These are phyloP conservation scores for Lactarius akahatsu DNA, from an alignment of 768 basidiomycete genomes.

Conservation along the genomic window DNA sequence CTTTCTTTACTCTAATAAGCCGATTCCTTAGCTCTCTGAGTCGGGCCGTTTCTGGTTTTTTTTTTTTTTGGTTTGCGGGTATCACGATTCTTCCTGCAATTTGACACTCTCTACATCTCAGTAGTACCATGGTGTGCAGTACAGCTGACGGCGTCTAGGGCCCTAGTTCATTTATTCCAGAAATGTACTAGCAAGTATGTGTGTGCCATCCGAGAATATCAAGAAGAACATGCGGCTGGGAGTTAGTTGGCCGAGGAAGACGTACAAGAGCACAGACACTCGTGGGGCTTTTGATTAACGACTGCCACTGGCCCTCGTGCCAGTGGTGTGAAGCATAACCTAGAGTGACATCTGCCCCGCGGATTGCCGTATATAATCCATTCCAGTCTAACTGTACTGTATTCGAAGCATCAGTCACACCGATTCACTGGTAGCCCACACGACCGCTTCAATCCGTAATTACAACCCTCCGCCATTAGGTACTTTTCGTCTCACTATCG, in stretches of 20 bases:
- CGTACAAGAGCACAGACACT: no score
- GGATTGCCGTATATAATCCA: not conserved
- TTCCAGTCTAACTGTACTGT: not conserved
- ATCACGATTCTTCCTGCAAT: no score
- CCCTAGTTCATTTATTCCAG: not conserved
- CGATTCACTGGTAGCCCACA: not conserved
- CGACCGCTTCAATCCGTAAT: not conserved
- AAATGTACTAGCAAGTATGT: not conserved
- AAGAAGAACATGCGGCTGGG: not conserved
- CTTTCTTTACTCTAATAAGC: no score
- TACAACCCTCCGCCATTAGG: not conserved
- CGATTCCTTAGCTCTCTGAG: no score
- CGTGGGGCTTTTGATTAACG: not conserved
- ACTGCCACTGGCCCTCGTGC: not conserved
- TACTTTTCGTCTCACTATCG: not conserved
- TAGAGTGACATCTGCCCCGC: not conserved
- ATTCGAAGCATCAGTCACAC: not conserved
- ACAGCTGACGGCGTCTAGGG: no score
- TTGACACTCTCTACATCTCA: no score
- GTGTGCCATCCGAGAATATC: no score
- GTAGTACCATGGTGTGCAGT: no score
- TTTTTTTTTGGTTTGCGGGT: no score
- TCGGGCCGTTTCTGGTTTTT: no score
- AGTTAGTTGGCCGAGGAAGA: not conserved
- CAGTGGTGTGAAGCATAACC: not conserved